These are phyloP conservation scores for Metschnikowia amazonensis DNA, from an alignment of 805 yeast genomes.

Conservation along the genomic window DNA sequence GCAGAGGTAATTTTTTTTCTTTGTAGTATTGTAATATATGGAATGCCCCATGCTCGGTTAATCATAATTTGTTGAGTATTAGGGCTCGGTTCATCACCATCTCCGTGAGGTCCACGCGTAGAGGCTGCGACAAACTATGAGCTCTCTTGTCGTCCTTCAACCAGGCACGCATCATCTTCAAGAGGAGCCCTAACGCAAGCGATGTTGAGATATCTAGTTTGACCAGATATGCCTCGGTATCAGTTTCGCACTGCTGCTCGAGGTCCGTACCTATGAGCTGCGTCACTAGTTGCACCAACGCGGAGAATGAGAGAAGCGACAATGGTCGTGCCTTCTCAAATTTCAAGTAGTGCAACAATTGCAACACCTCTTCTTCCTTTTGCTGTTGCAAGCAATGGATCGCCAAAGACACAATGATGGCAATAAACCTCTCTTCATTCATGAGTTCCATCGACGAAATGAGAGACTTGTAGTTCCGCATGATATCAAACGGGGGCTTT, in stretches of 20 bases:
- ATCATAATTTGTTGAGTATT: slow-evolving; percentile 27
- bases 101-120: slow-evolving; percentile 28
- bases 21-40: background rate
- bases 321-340: slow-evolving; percentile 19
- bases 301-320: slow-evolving; percentile 32
- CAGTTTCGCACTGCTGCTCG: slow-evolving; percentile 12
- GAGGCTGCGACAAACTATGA: slow-evolving; percentile 19
- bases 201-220: slow-evolving; percentile 7
- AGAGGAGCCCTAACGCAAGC: slow-evolving; percentile 24
- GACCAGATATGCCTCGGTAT: background rate
- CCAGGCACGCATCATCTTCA: slow-evolving; percentile 29
- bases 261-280: slow-evolving; percentile 14
- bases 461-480: slow-evolving; percentile 21
- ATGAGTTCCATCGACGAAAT: slow-evolving; percentile 31
- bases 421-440: slow-evolving; percentile 32
- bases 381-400: slow-evolving; percentile 20
- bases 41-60: no score
- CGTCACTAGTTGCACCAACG: slow-evolving; percentile 25
- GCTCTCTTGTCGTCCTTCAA: slow-evolving; percentile 23
- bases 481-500: slow-evolving; percentile 1
- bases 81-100: slow-evolving; percentile 32
- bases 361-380: slow-evolving; percentile 18
- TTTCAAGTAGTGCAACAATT: slow-evolving; percentile 25
- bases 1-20: background rate
- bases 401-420: slow-evolving; percentile 26